Evolutionary conservation across 345 rosid species (phyloP).

Genomic region (Moricandia moricandioides): DNA sequence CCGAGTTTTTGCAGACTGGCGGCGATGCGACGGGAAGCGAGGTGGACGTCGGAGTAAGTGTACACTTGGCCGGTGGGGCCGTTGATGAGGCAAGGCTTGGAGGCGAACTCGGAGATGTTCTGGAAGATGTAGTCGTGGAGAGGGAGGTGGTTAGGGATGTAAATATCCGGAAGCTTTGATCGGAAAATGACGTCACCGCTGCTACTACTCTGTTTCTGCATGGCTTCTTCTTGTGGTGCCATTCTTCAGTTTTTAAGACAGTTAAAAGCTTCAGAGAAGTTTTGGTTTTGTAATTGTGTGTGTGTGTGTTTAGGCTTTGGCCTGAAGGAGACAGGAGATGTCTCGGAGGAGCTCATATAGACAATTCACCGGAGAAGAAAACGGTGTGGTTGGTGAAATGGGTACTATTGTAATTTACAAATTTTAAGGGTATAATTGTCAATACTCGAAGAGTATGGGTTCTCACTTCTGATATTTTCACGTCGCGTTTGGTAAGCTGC

Average conservation of each 20-base stretch:
- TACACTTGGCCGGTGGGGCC: conserved; percentile 62
- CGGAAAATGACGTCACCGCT: conserved; percentile 44
- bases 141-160: conserved; percentile 72
- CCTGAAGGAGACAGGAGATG: conserved; percentile 32
- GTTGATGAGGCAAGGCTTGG: conserved; percentile 58
- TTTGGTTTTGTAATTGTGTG: background rate
- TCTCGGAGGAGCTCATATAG: conserved; percentile 35
- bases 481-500: conserved; percentile 36
- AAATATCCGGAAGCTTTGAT: conserved; percentile 80
- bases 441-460: background rate
- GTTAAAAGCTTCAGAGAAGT: background rate
- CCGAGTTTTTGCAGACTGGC: conserved; percentile 61
- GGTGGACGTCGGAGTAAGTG: conserved; percentile 67
- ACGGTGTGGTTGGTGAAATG: conserved; percentile 36
- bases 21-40: conserved; percentile 54
- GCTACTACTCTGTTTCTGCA: conserved; percentile 20
- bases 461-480: background rate
- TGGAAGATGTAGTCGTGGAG: conserved; percentile 66
- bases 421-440: background rate
- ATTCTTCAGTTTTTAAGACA: background rate
- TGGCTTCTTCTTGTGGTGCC: conserved; percentile 14
- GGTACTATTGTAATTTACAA: background rate
- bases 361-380: conserved; percentile 14
- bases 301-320: conserved; percentile 23
- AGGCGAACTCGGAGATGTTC: conserved; percentile 66